phyloP scores from a whole-genome alignment of 2,329 filamentous ascomycete species.

The Cordyceps cateniannulata region DNA sequence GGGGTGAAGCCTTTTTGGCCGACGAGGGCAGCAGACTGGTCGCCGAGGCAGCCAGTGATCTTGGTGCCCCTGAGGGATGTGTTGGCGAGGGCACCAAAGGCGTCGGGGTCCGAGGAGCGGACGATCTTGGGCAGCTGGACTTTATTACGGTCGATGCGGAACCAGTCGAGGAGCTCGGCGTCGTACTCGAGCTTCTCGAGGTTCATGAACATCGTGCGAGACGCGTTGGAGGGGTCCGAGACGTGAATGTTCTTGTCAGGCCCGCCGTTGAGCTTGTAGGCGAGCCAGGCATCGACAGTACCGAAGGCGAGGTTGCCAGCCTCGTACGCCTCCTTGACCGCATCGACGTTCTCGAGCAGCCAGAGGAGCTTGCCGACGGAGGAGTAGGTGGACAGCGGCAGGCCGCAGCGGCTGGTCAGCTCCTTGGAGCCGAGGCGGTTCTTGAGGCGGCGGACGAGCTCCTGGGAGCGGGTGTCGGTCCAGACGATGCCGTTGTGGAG shows the following conservation, averaged over 20 bases:
- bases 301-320: conserved; percentile 67
- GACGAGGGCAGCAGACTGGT: conserved; percentile 75
- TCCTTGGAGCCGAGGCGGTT: conserved; percentile 58
- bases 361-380: conserved; percentile 73
- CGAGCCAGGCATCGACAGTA: conserved; percentile 74
- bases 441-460: conserved; percentile 68
- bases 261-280: conserved; percentile 73
- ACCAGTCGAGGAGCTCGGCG: conserved; percentile 66
- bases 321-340: conserved; percentile 65
- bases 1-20: conserved; percentile 73
- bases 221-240: conserved; percentile 77
- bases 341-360: conserved; percentile 63
- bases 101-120: conserved; percentile 61
- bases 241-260: conserved; percentile 59
- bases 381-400: conserved; percentile 77
- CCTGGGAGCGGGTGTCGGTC: conserved; percentile 73
- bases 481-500: conserved; percentile 79
- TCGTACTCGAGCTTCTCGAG: conserved; percentile 70
- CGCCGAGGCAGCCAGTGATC: conserved; percentile 73
- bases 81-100: conserved; percentile 57
- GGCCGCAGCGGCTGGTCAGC: conserved; percentile 61
- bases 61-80: conserved; percentile 59
- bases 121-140: conserved; percentile 71
- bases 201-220: conserved; percentile 83
- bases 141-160: conserved; percentile 63